Evolutionary conservation across 2,329 filamentous ascomycete genomes (phyloP), one percentile per base, ranked within the genome.

Genomic region (Penicillium digitatum): DNA sequence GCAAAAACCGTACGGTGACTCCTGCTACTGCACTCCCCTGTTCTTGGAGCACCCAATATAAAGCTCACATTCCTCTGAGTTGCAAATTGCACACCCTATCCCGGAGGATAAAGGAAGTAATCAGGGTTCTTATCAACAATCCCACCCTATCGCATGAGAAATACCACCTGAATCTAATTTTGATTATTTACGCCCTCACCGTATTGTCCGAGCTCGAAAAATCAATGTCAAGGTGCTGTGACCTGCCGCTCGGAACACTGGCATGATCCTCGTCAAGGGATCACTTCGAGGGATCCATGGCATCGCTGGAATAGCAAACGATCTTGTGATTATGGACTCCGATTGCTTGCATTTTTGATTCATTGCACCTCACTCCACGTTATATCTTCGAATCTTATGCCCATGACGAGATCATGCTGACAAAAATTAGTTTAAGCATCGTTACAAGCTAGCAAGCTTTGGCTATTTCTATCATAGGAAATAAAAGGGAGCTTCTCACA

Each of bases 341-440:
- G 7, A 40, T 44, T 38, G 22, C 31, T 34, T 27, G 3, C 3
- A 22, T 18, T 11, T 38, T 8, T 2, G 4, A 16, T 24, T 6
- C 31, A 22, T 16, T 49, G 38, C 34, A 18, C 5, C 12, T 31
- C 26, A 16, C 20, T 37, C 31, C 18, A 32, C 6, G 20, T 20
- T 44, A 45, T 52, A 46, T 38, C 7, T 29, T 35, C 5, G 5
- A 14, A 18, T 18, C 26, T n/a, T 4, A 26, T 24, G 20, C 55
- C 29, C 31, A 34, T 58, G 53, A 56, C 27, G 18, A 29, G 16
- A 29, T 52, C 52, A 55, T 43, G 49, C 52, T 52, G 34, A 56
- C 52, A 22, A 16, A 4, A 34, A 40, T 20, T 49, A 54, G 51
- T 44, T 45, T 50, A 51, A n/a, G 16, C 18, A 22, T 20, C 12